A percentile compares a stretch with the other conserved stretches of the same genome.
Evolutionary conservation across 2,329 filamentous ascomycete species (phyloP).

Genomic region (Scytalidium lignicola): DNA sequence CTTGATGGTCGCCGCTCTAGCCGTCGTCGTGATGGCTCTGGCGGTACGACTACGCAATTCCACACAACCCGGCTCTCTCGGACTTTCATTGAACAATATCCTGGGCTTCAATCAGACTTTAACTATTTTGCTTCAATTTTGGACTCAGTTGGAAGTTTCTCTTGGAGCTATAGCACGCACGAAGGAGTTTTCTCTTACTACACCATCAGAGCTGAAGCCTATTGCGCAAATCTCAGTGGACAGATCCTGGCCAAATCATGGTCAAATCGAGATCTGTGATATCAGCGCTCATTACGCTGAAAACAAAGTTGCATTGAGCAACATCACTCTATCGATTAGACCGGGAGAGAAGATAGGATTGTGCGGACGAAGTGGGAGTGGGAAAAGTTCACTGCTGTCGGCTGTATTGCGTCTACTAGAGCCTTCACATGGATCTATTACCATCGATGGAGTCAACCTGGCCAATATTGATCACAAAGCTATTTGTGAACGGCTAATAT

Average conservation of each 20-base stretch:
- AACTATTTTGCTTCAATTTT: slow-evolving; percentile 30
- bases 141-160: slow-evolving; percentile 51
- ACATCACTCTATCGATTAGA: slow-evolving; percentile 39
- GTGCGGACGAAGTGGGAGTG: slow-evolving; percentile 38
- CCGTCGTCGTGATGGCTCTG: slow-evolving; percentile 24
- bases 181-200: slow-evolving; percentile 34
- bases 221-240: too few species aligned
- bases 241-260: too few species aligned
- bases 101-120: slow-evolving; percentile 8
- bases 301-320: slow-evolving; percentile 19
- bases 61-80: slow-evolving; percentile 13
- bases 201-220: slow-evolving; percentile 26
- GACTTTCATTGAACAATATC: slow-evolving; percentile 16
- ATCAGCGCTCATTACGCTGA: too few species aligned
- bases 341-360: slow-evolving; percentile 45
- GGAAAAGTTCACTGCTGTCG: slow-evolving; percentile 38
- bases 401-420: slow-evolving; percentile 44
- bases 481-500: slow-evolving; percentile 35
- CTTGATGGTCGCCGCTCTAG: slow-evolving; percentile 8
- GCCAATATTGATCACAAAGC: slow-evolving; percentile 31
- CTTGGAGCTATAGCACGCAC: slow-evolving; percentile 51
- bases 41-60: slow-evolving; percentile 17
- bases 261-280: slow-evolving; percentile 29
- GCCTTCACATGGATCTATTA: slow-evolving; percentile 34
- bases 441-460: slow-evolving; percentile 37